A percentile compares a stretch with the other conserved stretches of the same genome.
Conservation (phyloP, 495 filamentous ascomycete genomes). For the Aspergillus homomorphus region DNA sequence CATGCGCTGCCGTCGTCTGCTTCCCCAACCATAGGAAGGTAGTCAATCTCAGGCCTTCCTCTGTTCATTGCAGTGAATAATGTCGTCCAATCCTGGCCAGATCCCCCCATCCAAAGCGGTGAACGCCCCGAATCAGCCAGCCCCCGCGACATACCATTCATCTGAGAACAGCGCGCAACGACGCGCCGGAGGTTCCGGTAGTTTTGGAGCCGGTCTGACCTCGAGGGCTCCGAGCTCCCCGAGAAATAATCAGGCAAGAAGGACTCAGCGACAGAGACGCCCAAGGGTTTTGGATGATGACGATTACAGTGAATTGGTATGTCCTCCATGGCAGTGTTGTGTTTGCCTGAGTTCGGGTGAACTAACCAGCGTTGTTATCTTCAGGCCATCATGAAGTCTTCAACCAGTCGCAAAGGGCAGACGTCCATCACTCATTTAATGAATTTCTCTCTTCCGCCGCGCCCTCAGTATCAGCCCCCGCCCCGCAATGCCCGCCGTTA, state of each 20-base stretch:
- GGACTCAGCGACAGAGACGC: constrained; percentile 61
- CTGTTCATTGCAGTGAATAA: constrained; percentile 22
- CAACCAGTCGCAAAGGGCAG: constrained; percentile 83
- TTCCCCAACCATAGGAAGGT: constrained; percentile 7
- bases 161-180: constrained; percentile 56
- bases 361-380: constrained; percentile 20
- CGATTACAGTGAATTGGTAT: constrained; percentile 74
- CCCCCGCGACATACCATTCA: constrained; percentile 39
- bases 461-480: constrained; percentile 62
- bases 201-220: constrained; percentile 57
- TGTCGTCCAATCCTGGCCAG: constrained; percentile 50
- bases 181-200: constrained; percentile 61
- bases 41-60: constrained; percentile 4
- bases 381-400: constrained; percentile 76
- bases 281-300: constrained; percentile 68
- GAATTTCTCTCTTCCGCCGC: constrained; percentile 81
- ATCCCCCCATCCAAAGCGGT: constrained; percentile 43
- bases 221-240: constrained; percentile 50
- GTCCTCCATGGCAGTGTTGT: constrained; percentile 25
- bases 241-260: constrained; percentile 70
- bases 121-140: constrained; percentile 37
- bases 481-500: constrained; percentile 59
- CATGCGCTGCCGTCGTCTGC: constrained; percentile 1
- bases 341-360: constrained; percentile 6
- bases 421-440: constrained; percentile 96